Evolutionary conservation across 257 asterid species (phyloP).

Genomic region (Datura wrightii): DNA sequence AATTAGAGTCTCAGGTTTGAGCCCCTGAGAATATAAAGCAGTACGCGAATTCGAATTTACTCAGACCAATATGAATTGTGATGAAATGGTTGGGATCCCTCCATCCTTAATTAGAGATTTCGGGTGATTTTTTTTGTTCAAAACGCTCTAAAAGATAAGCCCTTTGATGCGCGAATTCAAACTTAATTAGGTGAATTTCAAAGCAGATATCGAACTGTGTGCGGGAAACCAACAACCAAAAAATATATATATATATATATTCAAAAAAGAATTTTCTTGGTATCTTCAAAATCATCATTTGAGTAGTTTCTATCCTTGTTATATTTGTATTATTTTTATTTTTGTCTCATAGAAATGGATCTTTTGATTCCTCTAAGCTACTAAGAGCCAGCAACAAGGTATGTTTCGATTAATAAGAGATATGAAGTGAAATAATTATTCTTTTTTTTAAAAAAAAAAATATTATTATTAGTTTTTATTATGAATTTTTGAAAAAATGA

Average conservation of each 20-base stretch:
- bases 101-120: too few relatives aligned
- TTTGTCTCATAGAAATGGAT: background rate
- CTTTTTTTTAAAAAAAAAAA: too few relatives aligned
- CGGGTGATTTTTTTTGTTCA: too few relatives aligned
- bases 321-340: background rate
- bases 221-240: too few relatives aligned
- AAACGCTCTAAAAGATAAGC: background rate
- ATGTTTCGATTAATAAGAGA: background rate
- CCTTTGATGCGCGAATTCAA: accelerated
- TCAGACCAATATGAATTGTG: too few relatives aligned
- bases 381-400: background rate
- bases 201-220: background rate
- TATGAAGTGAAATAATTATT: too few relatives aligned
- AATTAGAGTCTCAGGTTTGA: background rate
- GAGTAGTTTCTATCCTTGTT: background rate
- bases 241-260: too few relatives aligned
- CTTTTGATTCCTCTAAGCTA: background rate
- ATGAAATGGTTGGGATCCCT: too few relatives aligned
- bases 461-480: background rate
- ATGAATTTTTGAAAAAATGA: background rate
- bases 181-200: background rate
- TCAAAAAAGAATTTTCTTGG: background rate
- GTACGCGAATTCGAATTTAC: too few relatives aligned
- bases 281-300: background rate
- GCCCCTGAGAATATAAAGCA: too few relatives aligned